Evolutionary conservation across 2,329 filamentous ascomycete genomes (phyloP), one percentile per base, ranked within the genome.

Genomic region (Penicillium sp.): DNA sequence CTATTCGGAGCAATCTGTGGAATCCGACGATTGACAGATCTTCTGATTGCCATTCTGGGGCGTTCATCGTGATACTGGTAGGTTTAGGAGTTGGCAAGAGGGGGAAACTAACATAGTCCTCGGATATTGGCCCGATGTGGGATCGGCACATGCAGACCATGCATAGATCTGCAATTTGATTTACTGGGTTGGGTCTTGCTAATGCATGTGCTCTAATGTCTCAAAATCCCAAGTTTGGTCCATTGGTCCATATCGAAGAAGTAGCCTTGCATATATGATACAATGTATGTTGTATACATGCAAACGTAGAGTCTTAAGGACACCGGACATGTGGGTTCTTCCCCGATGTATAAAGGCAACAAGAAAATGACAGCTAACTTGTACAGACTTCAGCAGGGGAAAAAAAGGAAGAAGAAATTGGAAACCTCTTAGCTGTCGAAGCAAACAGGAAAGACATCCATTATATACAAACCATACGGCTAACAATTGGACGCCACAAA

Each of bases 1-100:
- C 74, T 19, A 77, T 76, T 63, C 78, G 80, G 8, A 88, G 75
- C 8, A 79, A 78, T 61, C 79, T 71, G 56, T 86, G 84, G 7
- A 85, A 76, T 1, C 75, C 76, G 29, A 79, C 71, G 54, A 87
- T 81, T 0, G 83, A 85, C 2, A 84, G 80, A 70, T 86, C 83
- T 47, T 79, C 45, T 26, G 30, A 11, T n/a, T 50, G 39, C 72
- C 10, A 79, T 70, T 54, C 85, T 81, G 56, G 84, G 79, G 39
- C 35, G 39, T 43, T 14, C 39, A 44, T 50, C 16, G 9, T 38
- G 38, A 7, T 26, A n/a, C 19, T 27, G 19, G 35, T 8, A 8
- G 35, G 13, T 7, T 40, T 29, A 19, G 46, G 14, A 8, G 19
- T 44, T 64, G 45, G 26, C 36, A 16, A 29, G 38, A 34, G 34